Percentiles rank a stretch among this genome's conserved stretches.
Evolutionary conservation across 2,329 filamentous ascomycete species (phyloP).

Genomic region (Alternaria alternata): DNA sequence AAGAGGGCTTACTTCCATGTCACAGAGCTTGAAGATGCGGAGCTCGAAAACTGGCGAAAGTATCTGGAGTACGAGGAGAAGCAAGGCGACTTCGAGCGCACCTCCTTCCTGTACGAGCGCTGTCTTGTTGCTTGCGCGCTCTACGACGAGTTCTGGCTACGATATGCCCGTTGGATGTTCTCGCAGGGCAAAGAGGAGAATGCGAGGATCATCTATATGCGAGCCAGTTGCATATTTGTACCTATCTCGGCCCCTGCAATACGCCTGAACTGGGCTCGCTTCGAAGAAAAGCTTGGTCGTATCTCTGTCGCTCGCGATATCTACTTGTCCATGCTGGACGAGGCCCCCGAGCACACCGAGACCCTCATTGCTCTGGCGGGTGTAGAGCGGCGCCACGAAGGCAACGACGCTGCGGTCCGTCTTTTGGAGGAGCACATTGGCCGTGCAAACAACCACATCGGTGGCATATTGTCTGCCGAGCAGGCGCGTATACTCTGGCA

Average conservation of each 20-base stretch:
- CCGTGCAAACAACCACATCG: conserved; percentile 77
- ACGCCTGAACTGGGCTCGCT: conserved; percentile 90
- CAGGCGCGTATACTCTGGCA: conserved; percentile 91
- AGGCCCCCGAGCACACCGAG: conserved; percentile 82
- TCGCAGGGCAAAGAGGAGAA: conserved; percentile 83
- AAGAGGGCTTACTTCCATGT: conserved; percentile 98
- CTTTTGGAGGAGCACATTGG: conserved; percentile 82
- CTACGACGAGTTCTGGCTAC: conserved; percentile 97
- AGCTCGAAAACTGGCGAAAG: conserved; percentile 91
- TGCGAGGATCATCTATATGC: conserved; percentile 88
- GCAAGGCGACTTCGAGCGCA: conserved; percentile 78
- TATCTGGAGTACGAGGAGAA: conserved; percentile 95
- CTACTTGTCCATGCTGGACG: conserved; percentile 78
- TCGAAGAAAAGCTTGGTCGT: conserved; percentile 85
- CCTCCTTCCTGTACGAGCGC: conserved; percentile 88
- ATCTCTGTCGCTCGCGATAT: conserved; percentile 83
- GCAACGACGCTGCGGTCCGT: conserved; percentile 83
- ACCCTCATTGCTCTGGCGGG: conserved; percentile 90
- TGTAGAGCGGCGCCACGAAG: conserved; percentile 81
- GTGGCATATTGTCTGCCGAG: conserved; percentile 85
- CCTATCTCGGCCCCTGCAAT: conserved; percentile 85
- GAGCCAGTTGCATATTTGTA: conserved; percentile 84
- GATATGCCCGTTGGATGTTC: conserved; percentile 93
- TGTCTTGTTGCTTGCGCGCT: conserved; percentile 92
- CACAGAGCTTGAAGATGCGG: conserved; percentile 84